Evolutionary conservation across 768 basidiomycete genomes (phyloP).

Genomic region (Mrakia gelida): DNA sequence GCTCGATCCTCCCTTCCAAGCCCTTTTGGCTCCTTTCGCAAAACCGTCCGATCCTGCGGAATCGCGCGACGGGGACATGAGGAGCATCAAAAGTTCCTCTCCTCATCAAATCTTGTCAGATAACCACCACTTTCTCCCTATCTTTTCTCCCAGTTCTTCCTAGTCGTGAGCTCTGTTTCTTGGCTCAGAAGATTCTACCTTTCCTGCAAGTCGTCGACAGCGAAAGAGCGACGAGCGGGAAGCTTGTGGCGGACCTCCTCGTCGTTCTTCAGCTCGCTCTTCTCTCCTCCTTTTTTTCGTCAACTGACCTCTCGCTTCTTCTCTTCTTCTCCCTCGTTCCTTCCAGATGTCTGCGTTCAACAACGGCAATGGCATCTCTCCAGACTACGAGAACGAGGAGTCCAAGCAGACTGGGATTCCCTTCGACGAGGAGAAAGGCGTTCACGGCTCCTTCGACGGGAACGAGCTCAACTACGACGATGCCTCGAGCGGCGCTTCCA

Average conservation of each 20-base stretch:
- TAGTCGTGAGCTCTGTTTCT: no score
- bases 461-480: neutral
- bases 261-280: neutral
- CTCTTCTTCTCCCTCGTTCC: neutral
- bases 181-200: no score
- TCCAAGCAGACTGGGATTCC: neutral
- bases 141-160: no score
- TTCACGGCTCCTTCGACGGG: neutral
- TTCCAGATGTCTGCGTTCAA: neutral
- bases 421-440: neutral
- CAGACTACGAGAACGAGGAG: neutral
- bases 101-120: no score
- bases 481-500: neutral
- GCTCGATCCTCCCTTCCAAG: no score
- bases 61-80: no score
- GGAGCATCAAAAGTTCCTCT: no score
- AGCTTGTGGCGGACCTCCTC: neutral
- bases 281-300: neutral
- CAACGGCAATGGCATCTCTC: neutral
- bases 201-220: no score
- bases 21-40: no score
- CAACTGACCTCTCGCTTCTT: neutral
- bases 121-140: no score
- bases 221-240: no score
- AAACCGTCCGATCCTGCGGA: no score